Evolutionary conservation across 352 stramenopile genomes (phyloP), one percentile per base, ranked within the genome.

Genomic region (Phytophthora litchii): DNA sequence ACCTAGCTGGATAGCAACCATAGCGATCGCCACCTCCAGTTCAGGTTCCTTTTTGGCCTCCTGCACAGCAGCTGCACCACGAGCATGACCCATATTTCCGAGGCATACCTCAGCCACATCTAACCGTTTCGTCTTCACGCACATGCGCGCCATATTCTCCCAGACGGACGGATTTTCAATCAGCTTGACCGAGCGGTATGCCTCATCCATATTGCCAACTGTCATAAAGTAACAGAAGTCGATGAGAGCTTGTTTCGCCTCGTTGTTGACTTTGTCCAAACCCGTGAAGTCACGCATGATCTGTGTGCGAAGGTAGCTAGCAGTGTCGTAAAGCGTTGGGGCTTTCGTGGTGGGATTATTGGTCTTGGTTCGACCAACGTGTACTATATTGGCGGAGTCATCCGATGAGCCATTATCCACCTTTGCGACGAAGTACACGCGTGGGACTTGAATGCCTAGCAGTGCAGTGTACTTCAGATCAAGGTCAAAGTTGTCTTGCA

Each of bases 131-230:
- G 91, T 98, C 67, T 98, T 97, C 49, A 98, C 91, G 66, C 95
- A 98, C 85, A 97, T 98, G 44, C 96, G 87, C 14, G 93, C 94
- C 89, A 98, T 98, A 66, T 98, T 98, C 49, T 97, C 88, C 95
- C 95, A 98, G 20, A 98, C 95, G 0, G 80, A 91, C 13, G 88
- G 65, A 55, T 91, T 97, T 41, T 97, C 82, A 58, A 98, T 97
- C 19, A 96, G 72, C 67, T 97, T 93, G 12, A 98, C 89, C 0
- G 88, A 93, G 3, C 88, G 76, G 55, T 98, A 98, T 1, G 95
- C 95, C 61, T 97, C 91, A 73, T 98, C 95, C 88, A 98, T 97
- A 67, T 98, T 97, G 13, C 94, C 93, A 10, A 97, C 83, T 9
- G 92, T 97, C 51, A 98, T 92, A 63, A 95, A 96, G 70, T 97